A percentile compares a stretch with the other conserved stretches of the same genome.
These are phyloP conservation scores for Xylariaceae sp. DNA, from an alignment of 2,329 filamentous ascomycete genomes.

Conservation along the genomic window DNA sequence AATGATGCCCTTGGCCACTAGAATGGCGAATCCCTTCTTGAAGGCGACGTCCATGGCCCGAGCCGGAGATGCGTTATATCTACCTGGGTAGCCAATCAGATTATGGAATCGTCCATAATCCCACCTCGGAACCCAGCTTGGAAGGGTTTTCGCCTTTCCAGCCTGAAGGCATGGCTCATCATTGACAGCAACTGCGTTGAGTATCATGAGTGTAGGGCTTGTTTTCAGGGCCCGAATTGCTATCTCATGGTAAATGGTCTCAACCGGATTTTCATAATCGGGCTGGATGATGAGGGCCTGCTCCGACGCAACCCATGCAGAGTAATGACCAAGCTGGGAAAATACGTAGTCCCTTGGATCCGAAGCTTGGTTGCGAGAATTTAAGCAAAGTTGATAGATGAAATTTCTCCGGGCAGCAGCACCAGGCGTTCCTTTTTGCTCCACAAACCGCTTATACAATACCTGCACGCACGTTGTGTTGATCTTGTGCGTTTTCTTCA, in stretches of 20 bases:
- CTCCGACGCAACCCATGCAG: not conserved
- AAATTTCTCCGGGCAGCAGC: not conserved
- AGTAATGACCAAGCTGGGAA: not conserved
- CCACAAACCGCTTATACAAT: not conserved
- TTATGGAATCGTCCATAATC: not conserved
- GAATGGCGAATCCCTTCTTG: not conserved
- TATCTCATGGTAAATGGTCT: constrained; percentile 1
- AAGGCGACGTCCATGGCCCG: not conserved
- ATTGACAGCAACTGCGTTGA: not conserved
- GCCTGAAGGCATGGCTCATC: not conserved
- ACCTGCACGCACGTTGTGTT: not conserved
- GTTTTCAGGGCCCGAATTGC: not conserved
- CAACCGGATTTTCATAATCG: constrained; percentile 1
- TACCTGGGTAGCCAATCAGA: not conserved
- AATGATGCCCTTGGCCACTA: not conserved
- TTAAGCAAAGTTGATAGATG: constrained; percentile 1
- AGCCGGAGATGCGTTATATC: not conserved
- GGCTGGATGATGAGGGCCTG: not conserved
- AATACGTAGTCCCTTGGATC: constrained; percentile 1
- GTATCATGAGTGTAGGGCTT: not conserved
- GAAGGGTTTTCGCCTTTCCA: not conserved
- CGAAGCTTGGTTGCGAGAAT: not conserved
- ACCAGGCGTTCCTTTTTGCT: not conserved
- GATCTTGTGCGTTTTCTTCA: not conserved
- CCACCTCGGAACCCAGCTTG: not conserved